Evolutionary conservation across 2,329 filamentous ascomycete genomes (phyloP).

Genomic region (Chaetomium sp.): DNA sequence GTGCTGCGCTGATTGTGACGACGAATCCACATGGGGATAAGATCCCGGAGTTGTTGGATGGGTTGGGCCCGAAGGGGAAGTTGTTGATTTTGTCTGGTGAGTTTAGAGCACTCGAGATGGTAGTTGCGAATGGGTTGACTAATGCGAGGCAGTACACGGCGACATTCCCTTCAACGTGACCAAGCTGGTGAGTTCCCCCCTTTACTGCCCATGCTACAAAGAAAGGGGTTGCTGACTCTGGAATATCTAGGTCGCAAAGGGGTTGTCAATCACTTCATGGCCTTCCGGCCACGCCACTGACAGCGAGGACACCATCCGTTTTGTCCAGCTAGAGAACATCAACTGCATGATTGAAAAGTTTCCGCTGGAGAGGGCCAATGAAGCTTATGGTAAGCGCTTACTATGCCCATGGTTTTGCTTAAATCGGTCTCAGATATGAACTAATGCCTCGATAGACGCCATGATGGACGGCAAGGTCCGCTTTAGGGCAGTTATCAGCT

Average conservation of each 20-base stretch:
- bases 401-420: not conserved
- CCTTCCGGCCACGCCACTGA: conserved; percentile 58
- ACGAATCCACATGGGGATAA: conserved; percentile 56
- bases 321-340: conserved; percentile 55
- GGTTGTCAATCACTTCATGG: conserved; percentile 55
- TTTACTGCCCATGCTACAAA: not conserved
- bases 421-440: not conserved
- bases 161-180: conserved; percentile 36
- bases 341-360: conserved; percentile 61
- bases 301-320: conserved; percentile 59
- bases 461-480: conserved; percentile 44
- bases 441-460: conserved; percentile 27
- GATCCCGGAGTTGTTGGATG: conserved; percentile 47
- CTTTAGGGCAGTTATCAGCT: conserved; percentile 45
- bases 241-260: conserved; percentile 33
- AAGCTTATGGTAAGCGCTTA: conserved; percentile 32
- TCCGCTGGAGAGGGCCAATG: conserved; percentile 44
- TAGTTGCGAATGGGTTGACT: not conserved
- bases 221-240: not conserved
- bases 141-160: conserved; percentile 28
- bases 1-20: conserved; percentile 54
- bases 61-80: conserved; percentile 49
- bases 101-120: not conserved
- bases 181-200: conserved; percentile 9
- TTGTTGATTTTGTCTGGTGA: conserved; percentile 50